Evolutionary conservation across 1,284 basidiomycete genomes (phyloP), one percentile per base, ranked within the genome.

Genomic region (Trichosporon ovoides): DNA sequence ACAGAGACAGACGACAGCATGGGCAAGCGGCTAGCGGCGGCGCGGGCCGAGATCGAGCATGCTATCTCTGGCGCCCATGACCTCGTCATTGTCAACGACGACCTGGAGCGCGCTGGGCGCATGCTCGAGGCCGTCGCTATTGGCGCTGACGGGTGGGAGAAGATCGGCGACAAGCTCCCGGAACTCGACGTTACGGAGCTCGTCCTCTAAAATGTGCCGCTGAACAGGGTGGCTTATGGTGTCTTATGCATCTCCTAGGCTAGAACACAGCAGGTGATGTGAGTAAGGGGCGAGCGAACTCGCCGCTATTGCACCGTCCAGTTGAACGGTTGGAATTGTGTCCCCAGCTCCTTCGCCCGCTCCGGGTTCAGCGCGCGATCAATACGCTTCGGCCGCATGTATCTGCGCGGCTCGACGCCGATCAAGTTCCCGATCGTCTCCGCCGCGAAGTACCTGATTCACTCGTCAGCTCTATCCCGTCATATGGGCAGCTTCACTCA

Each of bases 371-470:
- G 80, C 56, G 81, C 79, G 52, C 82, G 81, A 70, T 94, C 91
- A 53, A 93, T 78, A 61, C 82, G 81, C 64, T 83, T 83, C 1
- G 95, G 93, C 64, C 85, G 83, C 55, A 88, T 81, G 93, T 93
- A 98, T 66, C 82, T 81, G 56, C 89, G 81, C n/a, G 91, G 87
- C 72, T 95, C 92, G 40, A 96, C 71, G 12, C 92, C 91, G 53
- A 99, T 78, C 50, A 97, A 74, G 67, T 91, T 94, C 1, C 95
- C 93, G 61, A 99, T 86, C 66, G 98, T 93, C 75, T 98, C 95
- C 7, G 84, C 87, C 0, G 93, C 95, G 75, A 99, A 98, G 73
- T 89, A 95, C 61, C 91, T 94, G 52, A n/a, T 1, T 20, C n/a
- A n/a, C n/a, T n/a, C n/a, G n/a, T n/a, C n/a, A n/a, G n/a, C n/a